These are phyloP conservation scores for Conticribra weissflogii DNA, from an alignment of 108 stramenopile species.

Conservation along the genomic window DNA sequence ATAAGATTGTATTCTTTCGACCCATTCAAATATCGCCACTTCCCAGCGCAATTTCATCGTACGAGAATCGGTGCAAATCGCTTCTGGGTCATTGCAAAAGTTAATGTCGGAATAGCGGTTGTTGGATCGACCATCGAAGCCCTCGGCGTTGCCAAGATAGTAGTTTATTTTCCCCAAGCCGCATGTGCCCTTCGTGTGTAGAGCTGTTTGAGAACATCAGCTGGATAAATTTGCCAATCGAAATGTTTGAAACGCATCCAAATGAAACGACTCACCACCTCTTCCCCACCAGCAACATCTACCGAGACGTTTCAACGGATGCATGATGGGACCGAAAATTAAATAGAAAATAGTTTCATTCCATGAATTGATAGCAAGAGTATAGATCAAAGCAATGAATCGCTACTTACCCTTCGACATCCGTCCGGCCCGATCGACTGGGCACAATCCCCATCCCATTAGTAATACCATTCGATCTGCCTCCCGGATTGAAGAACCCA, in stretches of 20 bases:
- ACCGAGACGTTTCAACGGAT: background rate
- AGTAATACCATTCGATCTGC: background rate
- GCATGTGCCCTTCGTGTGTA: slow-evolving; percentile 42
- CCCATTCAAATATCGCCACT: slow-evolving; percentile 41
- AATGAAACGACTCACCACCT: slow-evolving; percentile 5
- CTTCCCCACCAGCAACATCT: slow-evolving; percentile 51
- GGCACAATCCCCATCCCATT: slow-evolving; percentile 2
- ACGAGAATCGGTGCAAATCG: slow-evolving; percentile 32
- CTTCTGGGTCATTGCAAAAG: slow-evolving; percentile 42
- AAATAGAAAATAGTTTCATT: background rate
- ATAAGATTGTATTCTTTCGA: slow-evolving; percentile 36
- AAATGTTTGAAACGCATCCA: no score
- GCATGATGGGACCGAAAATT: background rate
- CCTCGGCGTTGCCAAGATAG: slow-evolving; percentile 13
- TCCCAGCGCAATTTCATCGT: slow-evolving; percentile 42
- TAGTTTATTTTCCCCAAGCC: slow-evolving; percentile 40
- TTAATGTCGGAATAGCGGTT: slow-evolving; percentile 29
- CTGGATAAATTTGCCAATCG: background rate
- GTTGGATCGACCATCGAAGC: background rate
- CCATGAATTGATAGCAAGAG: background rate
- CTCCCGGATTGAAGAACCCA: slow-evolving; percentile 24
- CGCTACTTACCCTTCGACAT: slow-evolving; percentile 41
- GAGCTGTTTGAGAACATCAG: background rate
- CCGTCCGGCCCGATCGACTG: slow-evolving; percentile 28
- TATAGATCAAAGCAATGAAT: background rate